phyloP scores from a whole-genome alignment of 441 rosid genomes.

The Syzygium syzygioides region DNA sequence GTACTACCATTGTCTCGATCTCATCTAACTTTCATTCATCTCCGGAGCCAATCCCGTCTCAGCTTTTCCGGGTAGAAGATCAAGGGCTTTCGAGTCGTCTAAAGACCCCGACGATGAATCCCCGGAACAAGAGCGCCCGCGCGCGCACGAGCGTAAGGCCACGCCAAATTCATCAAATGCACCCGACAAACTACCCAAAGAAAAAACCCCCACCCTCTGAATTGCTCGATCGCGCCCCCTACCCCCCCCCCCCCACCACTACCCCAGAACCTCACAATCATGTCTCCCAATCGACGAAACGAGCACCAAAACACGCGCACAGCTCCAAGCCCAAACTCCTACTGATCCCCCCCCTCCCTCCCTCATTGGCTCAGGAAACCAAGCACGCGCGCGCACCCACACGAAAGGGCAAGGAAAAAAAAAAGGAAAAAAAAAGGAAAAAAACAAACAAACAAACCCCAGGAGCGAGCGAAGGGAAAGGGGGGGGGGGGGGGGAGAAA shows the following conservation, averaged over 20 bases:
- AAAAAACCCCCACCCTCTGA: background rate
- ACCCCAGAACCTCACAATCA: background rate
- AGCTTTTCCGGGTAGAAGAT: background rate
- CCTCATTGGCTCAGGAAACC: background rate
- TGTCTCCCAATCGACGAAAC: background rate
- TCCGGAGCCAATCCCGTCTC: background rate
- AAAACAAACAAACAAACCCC: too few species aligned
- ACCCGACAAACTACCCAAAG: background rate
- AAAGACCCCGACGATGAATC: background rate
- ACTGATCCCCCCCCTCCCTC: background rate
- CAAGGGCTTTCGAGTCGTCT: background rate
- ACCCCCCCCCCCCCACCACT: background rate
- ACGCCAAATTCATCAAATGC: background rate
- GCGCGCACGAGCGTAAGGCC: fast-evolving
- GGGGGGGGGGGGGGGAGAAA: background rate
- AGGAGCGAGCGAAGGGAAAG: too few species aligned
- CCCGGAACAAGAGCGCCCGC: fast-evolving
- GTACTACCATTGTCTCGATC: background rate
- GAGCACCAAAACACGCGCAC: background rate
- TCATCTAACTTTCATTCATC: background rate
- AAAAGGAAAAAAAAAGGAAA: background rate
- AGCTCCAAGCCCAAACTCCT: background rate
- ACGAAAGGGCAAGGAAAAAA: background rate
- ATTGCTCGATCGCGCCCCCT: background rate
- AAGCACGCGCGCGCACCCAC: background rate